phyloP scores from a whole-genome alignment of 805 yeast genomes.

The Millerozyma acaciae region DNA sequence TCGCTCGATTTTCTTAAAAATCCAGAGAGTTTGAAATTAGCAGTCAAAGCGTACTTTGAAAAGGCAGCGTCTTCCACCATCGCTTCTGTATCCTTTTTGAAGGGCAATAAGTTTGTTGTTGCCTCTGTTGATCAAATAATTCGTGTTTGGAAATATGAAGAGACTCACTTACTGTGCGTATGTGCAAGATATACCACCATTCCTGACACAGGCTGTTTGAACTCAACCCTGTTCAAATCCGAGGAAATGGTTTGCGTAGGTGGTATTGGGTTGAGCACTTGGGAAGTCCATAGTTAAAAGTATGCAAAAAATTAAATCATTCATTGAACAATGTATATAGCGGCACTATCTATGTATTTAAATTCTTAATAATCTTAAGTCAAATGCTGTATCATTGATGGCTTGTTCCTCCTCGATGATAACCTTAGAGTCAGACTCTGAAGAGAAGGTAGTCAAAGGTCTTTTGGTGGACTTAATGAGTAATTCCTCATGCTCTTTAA shows the following conservation, averaged over 20 bases:
- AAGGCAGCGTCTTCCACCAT: slow-evolving; percentile 85
- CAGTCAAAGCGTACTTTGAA: slow-evolving; percentile 30
- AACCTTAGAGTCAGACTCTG: slow-evolving; percentile 40
- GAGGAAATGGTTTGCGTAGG: slow-evolving; percentile 50
- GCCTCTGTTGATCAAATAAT: slow-evolving; percentile 84
- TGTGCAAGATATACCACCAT: slow-evolving; percentile 66
- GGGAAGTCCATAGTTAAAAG: slow-evolving; percentile 18
- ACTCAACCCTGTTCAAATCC: slow-evolving; percentile 25
- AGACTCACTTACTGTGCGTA: slow-evolving; percentile 17
- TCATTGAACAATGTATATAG: background rate
- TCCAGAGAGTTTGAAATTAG: slow-evolving; percentile 16
- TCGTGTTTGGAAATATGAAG: slow-evolving; percentile 54
- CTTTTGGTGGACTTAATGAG: slow-evolving; percentile 74
- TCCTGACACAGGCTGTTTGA: slow-evolving; percentile 86
- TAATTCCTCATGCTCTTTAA: slow-evolving; percentile 62
- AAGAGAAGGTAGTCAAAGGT: slow-evolving; percentile 48
- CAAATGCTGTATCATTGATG: slow-evolving; percentile 71
- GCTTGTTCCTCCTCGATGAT: slow-evolving; percentile 86
- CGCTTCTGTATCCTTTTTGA: slow-evolving; percentile 51
- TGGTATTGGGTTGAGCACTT: slow-evolving; percentile 76
- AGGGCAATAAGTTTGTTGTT: slow-evolving; percentile 40
- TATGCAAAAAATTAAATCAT: too few species aligned
- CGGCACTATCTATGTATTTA: slow-evolving; percentile 30
- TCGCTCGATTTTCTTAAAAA: slow-evolving; percentile 11
- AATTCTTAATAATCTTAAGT: slow-evolving; percentile 71